A percentile compares a stretch with the other conserved stretches of the same genome.
These are phyloP conservation scores for Hypholoma sublateritium DNA, from an alignment of 768 basidiomycete species.

Conservation along the genomic window DNA sequence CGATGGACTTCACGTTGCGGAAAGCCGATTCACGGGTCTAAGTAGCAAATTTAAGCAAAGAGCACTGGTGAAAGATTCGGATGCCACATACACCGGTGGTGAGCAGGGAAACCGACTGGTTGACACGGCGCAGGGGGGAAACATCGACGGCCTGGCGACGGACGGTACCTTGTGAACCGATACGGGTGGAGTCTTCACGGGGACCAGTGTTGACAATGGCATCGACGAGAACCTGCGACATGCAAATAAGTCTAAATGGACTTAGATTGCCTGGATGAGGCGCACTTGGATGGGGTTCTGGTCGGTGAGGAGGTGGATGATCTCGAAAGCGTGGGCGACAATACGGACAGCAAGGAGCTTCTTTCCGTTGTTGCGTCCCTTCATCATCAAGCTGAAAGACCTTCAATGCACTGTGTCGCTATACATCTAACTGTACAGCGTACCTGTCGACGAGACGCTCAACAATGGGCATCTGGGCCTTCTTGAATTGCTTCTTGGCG, in stretches of 20 bases:
- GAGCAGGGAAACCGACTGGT: constrained; percentile 93
- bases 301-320: constrained; percentile 99
- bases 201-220: constrained; percentile 99
- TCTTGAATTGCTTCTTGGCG: constrained; percentile 99
- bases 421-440: constrained; percentile 18
- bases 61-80: neutral
- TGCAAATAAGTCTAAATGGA: neutral
- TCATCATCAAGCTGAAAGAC: constrained; percentile 91
- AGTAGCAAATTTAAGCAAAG: neutral
- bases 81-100: constrained; percentile 83
- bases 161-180: constrained; percentile 99
- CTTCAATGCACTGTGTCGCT: constrained; percentile 1
- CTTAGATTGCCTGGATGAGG: constrained; percentile 2
- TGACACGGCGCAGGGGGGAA: constrained; percentile 95
- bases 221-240: constrained; percentile 81
- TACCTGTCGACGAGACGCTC: constrained; percentile 98
- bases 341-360: constrained; percentile 99
- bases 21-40: constrained; percentile 99
- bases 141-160: constrained; percentile 99
- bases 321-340: constrained; percentile 98
- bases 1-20: constrained; percentile 99
- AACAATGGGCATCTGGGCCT: constrained; percentile 99
- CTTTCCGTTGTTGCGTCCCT: constrained; percentile 99
- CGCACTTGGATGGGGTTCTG: constrained; percentile 98
- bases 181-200: constrained; percentile 99